These are phyloP conservation scores for Backusella circina DNA, from an alignment of 192 early-diverging fungal genomes.

Conservation along the genomic window DNA sequence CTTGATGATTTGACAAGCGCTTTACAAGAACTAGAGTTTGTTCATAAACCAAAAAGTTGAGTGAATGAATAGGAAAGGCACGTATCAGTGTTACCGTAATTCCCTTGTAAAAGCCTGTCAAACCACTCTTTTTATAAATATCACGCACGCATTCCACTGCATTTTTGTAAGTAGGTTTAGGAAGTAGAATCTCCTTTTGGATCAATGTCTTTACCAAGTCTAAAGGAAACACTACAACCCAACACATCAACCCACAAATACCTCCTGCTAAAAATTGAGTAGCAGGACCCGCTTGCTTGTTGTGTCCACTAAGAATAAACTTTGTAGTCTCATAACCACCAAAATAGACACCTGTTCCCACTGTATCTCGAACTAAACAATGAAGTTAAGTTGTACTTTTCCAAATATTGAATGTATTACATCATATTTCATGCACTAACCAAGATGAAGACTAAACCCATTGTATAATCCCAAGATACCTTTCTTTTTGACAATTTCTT, in stretches of 20 bases:
- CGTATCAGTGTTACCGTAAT: constrained; percentile 71
- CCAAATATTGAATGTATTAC: not conserved
- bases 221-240: constrained; percentile 74
- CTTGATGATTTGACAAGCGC: not conserved
- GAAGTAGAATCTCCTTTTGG: constrained; percentile 63
- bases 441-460: constrained; percentile 42
- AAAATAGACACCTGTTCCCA: constrained; percentile 81
- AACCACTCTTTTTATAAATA: constrained; percentile 50
- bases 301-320: constrained; percentile 28
- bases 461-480: constrained; percentile 45
- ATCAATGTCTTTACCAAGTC: constrained; percentile 72
- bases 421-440: not conserved
- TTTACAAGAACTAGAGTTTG: constrained; percentile 35
- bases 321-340: constrained; percentile 62
- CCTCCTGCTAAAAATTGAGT: constrained; percentile 76
- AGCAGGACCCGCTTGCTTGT: constrained; percentile 42
- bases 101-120: constrained; percentile 67
- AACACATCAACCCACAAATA: constrained; percentile 70
- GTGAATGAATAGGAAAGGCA: constrained; percentile 74
- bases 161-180: constrained; percentile 41
- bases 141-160: constrained; percentile 43
- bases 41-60: constrained; percentile 81
- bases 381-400: not conserved
- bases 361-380: constrained; percentile 48
- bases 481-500: constrained; percentile 45